A percentile compares a stretch with the other conserved stretches of the same genome.
Conservation (phyloP, 345 rosid genomes). For the Orychophragmus violaceus region DNA sequence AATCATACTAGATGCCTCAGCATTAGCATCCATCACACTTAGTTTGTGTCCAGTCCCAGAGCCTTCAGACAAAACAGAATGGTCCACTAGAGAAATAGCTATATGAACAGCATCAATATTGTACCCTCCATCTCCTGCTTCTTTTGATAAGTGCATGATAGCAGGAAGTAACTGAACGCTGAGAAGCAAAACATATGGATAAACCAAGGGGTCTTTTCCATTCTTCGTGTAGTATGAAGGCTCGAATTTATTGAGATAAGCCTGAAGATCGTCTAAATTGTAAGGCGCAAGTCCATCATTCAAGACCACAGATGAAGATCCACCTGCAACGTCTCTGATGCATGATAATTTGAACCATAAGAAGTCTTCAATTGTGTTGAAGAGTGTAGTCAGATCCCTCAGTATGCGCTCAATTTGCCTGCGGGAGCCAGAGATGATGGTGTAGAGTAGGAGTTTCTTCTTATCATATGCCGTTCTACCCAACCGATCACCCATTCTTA, state of each 20-base stretch:
- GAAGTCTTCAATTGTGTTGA: slow-evolving; percentile 92
- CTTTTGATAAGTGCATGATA: slow-evolving; percentile 75
- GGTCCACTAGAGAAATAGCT: slow-evolving; percentile 74
- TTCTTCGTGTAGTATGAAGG: slow-evolving; percentile 90
- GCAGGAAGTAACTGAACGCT: slow-evolving; percentile 90
- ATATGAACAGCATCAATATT: slow-evolving; percentile 81
- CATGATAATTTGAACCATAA: slow-evolving; percentile 89
- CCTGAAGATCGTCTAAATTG: slow-evolving; percentile 87
- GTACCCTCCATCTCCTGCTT: slow-evolving; percentile 69
- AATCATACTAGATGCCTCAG: slow-evolving; percentile 86
- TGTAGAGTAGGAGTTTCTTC: slow-evolving; percentile 88
- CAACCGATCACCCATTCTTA: slow-evolving; percentile 86
- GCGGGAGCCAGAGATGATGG: slow-evolving; percentile 83
- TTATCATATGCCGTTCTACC: slow-evolving; percentile 92
- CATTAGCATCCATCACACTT: slow-evolving; percentile 84
- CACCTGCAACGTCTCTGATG: slow-evolving; percentile 52
- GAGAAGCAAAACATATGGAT: slow-evolving; percentile 84
- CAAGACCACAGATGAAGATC: slow-evolving; percentile 55
- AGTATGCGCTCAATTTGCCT: slow-evolving; percentile 81
- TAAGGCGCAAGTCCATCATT: slow-evolving; percentile 72
- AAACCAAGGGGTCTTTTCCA: slow-evolving; percentile 95
- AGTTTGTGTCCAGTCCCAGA: slow-evolving; percentile 56
- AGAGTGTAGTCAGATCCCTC: slow-evolving; percentile 81
- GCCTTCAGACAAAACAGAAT: slow-evolving; percentile 70
- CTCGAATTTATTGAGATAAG: slow-evolving; percentile 90